Evolutionary conservation across 495 filamentous ascomycete genomes (phyloP).

Genomic region (Recurvomyces mirabilis): DNA sequence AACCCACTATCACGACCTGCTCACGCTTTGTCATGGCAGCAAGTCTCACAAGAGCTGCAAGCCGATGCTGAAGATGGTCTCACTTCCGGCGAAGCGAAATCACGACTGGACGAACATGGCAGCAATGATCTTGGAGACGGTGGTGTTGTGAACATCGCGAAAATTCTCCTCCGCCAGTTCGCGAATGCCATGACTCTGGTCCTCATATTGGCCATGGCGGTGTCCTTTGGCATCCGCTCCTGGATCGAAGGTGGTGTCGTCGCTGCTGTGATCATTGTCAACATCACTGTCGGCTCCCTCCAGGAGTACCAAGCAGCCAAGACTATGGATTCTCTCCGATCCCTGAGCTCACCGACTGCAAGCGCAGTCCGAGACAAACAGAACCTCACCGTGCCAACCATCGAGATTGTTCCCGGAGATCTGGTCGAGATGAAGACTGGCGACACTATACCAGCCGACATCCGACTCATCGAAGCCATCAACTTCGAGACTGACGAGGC

Average conservation of each 20-base stretch:
- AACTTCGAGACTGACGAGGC: slow-evolving; percentile 68
- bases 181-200: slow-evolving; percentile 65
- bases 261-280: slow-evolving; percentile 68
- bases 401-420: slow-evolving; percentile 72
- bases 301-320: slow-evolving; percentile 81
- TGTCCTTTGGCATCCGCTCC: slow-evolving; percentile 69
- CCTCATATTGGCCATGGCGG: slow-evolving; percentile 69
- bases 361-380: slow-evolving; percentile 63
- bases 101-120: slow-evolving; percentile 46
- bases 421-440: slow-evolving; percentile 52
- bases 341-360: slow-evolving; percentile 69
- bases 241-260: slow-evolving; percentile 79
- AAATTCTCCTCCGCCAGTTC: slow-evolving; percentile 50
- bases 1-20: slow-evolving; percentile 48
- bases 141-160: slow-evolving; percentile 44
- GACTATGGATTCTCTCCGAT: slow-evolving; percentile 70
- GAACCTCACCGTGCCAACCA: slow-evolving; percentile 51
- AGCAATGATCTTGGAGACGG: slow-evolving; percentile 51
- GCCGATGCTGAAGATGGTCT: slow-evolving; percentile 54
- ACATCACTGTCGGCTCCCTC: slow-evolving; percentile 65
- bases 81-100: slow-evolving; percentile 41
- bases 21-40: slow-evolving; percentile 46
- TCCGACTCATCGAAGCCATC: slow-evolving; percentile 54
- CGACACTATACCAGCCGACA: slow-evolving; percentile 61
- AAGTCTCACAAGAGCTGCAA: slow-evolving; percentile 46